Percentiles rank a stretch among this genome's conserved stretches.
These are phyloP conservation scores for Neofusicoccum sp. DNA, from an alignment of 2,329 filamentous ascomycete genomes.

Conservation along the genomic window DNA sequence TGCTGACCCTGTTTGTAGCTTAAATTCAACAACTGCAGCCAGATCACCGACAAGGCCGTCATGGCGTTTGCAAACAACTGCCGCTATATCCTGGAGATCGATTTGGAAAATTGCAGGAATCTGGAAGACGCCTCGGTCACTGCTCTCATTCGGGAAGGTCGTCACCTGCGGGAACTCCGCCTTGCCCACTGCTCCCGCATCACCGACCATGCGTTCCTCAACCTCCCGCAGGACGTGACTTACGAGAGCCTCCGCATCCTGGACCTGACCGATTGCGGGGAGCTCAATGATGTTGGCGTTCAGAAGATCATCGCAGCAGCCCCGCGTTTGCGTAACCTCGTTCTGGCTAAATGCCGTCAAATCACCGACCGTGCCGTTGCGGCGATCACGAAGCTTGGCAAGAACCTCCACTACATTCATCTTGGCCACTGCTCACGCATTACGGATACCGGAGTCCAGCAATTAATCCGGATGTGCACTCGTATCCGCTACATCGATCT, in stretches of 20 bases:
- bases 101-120: constrained; percentile 79
- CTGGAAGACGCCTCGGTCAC: constrained; percentile 84
- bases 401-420: constrained; percentile 96
- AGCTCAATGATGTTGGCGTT: constrained; percentile 81
- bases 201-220: constrained; percentile 83
- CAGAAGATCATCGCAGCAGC: constrained; percentile 84
- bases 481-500: constrained; percentile 96
- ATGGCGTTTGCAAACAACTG: constrained; percentile 84
- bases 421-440: constrained; percentile 90
- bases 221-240: constrained; percentile 64
- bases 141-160: constrained; percentile 72
- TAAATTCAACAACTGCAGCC: constrained; percentile 90
- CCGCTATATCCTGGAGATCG: constrained; percentile 92
- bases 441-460: constrained; percentile 83
- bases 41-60: constrained; percentile 79
- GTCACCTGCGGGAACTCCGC: constrained; percentile 84
- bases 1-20: constrained; percentile 53
- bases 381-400: constrained; percentile 84
- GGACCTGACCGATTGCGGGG: constrained; percentile 84
- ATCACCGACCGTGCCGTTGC: constrained; percentile 87
- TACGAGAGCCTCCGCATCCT: constrained; percentile 91
- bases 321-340: constrained; percentile 85
- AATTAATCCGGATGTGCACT: constrained; percentile 81
- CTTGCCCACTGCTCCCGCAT: constrained; percentile 82
- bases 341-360: constrained; percentile 89